Conservation (phyloP, 2,329 filamentous ascomycete species). For the Ophiostoma fasciatum region DNA sequence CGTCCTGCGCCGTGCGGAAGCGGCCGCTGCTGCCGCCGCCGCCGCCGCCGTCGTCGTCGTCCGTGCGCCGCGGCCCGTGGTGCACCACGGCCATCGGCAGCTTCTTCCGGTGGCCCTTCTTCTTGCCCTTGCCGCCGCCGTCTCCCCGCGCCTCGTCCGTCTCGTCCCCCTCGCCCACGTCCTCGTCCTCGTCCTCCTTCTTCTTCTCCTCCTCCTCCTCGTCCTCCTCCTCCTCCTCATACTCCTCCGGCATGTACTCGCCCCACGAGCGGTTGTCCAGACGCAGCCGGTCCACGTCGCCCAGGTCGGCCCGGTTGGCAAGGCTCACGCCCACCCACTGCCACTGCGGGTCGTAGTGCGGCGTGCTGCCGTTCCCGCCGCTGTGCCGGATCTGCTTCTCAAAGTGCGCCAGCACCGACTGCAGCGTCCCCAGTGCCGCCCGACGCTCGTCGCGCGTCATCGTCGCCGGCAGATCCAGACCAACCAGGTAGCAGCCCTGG, state of each 20-base stretch:
- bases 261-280: slow-evolving; percentile 36
- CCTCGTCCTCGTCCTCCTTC: slow-evolving; percentile 18
- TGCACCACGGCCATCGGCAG: slow-evolving; percentile 6
- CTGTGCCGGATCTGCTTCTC: slow-evolving; percentile 27
- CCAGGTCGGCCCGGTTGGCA: slow-evolving; percentile 23
- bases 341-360: slow-evolving; percentile 32
- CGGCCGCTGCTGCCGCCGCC: slow-evolving; percentile 22
- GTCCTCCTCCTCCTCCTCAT: slow-evolving; percentile 29
- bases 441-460: slow-evolving; percentile 27
- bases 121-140: slow-evolving; percentile 10
- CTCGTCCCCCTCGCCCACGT: slow-evolving; percentile 25
- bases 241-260: slow-evolving; percentile 25
- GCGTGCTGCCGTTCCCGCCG: slow-evolving; percentile 17
- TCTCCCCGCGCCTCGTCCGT: slow-evolving; percentile 19
- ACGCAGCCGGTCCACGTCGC: slow-evolving; percentile 18
- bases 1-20: slow-evolving; percentile 41
- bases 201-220: slow-evolving; percentile 21
- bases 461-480: slow-evolving; percentile 25
- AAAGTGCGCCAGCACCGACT: slow-evolving; percentile 29
- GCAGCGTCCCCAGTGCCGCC: slow-evolving; percentile 27
- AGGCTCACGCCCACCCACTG: slow-evolving; percentile 33
- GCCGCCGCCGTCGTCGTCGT: no score
- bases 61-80: no score
- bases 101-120: slow-evolving; percentile 1
- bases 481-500: slow-evolving; percentile 47